These are phyloP conservation scores for Leptographium procerum DNA, from an alignment of 2,329 filamentous ascomycete species.

Conservation along the genomic window DNA sequence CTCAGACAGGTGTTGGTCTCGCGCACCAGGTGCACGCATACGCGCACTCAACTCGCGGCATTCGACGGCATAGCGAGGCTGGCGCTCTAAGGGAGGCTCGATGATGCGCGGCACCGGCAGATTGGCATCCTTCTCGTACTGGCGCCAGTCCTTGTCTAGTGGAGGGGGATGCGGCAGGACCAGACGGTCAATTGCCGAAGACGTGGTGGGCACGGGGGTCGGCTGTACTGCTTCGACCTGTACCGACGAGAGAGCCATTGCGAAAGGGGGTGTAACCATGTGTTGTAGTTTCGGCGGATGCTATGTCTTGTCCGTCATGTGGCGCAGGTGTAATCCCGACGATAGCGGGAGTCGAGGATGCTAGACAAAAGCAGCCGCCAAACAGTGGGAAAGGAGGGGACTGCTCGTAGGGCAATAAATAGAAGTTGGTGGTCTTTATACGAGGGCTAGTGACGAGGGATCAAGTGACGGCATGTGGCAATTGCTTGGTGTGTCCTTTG, in stretches of 20 bases:
- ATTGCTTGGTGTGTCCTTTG: not conserved
- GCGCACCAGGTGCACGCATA: constrained; percentile 23
- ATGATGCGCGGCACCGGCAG: constrained; percentile 15
- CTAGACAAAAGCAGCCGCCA: not conserved
- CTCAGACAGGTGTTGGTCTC: constrained; percentile 25
- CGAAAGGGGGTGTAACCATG: not conserved
- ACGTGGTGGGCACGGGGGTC: not conserved
- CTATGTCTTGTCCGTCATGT: not conserved
- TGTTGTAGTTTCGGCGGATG: not conserved
- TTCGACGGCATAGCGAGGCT: constrained; percentile 27
- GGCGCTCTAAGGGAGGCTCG: constrained; percentile 21
- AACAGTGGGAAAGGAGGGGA: too few relatives aligned
- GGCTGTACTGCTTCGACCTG: not conserved
- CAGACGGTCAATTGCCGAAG: constrained; percentile 11
- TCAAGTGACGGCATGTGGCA: not conserved
- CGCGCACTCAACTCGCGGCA: constrained; percentile 25
- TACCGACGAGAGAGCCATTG: not conserved
- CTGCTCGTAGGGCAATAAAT: not conserved
- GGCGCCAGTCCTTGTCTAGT: constrained; percentile 28
- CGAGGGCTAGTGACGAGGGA: not conserved
- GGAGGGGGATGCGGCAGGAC: constrained; percentile 23
- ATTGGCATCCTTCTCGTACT: constrained; percentile 22
- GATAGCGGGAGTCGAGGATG: not conserved
- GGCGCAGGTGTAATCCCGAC: not conserved
- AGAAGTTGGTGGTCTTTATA: not conserved